phyloP scores from a whole-genome alignment of 495 filamentous ascomycete genomes.

The Tuber calosporum region DNA sequence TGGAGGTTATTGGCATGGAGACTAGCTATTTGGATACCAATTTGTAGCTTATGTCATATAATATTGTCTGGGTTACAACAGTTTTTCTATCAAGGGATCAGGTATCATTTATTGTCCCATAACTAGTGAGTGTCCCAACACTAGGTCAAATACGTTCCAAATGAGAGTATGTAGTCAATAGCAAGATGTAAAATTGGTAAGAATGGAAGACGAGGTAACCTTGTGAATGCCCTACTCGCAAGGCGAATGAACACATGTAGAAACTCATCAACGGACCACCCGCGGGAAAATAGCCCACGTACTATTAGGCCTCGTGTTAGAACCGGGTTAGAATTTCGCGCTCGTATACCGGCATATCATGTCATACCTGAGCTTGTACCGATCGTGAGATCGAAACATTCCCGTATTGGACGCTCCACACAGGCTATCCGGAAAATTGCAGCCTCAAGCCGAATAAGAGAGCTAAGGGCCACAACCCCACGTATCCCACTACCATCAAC shows the following conservation, averaged over 20 bases:
- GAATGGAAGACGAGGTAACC: neutral
- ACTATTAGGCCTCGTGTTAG: constrained; percentile 22
- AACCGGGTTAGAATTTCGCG: neutral
- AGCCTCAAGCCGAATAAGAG: constrained; percentile 27
- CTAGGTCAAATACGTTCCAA: too few species aligned
- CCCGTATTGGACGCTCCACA: constrained; percentile 24
- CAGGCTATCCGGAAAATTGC: constrained; percentile 2
- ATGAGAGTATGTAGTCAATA: constrained; percentile 18
- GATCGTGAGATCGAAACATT: constrained; percentile 33
- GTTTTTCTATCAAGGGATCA: too few species aligned
- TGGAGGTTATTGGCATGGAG: too few species aligned
- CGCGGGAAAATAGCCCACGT: constrained; percentile 26
- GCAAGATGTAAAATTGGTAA: constrained; percentile 17
- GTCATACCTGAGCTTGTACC: constrained; percentile 32
- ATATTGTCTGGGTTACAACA: too few species aligned
- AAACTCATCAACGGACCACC: constrained; percentile 26
- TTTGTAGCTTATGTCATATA: too few species aligned
- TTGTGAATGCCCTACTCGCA: constrained; percentile 20
- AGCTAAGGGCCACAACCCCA: constrained; percentile 39
- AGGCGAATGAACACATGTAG: constrained; percentile 25
- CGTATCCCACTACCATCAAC: constrained; percentile 54
- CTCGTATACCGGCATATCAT: neutral
- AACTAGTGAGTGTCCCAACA: too few species aligned
- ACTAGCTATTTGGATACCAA: too few species aligned
- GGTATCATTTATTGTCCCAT: too few species aligned